Base-by-base conservation (phyloP, 2,329 filamentous ascomycete species). In the Ophiostoma fasciatum region DNA sequence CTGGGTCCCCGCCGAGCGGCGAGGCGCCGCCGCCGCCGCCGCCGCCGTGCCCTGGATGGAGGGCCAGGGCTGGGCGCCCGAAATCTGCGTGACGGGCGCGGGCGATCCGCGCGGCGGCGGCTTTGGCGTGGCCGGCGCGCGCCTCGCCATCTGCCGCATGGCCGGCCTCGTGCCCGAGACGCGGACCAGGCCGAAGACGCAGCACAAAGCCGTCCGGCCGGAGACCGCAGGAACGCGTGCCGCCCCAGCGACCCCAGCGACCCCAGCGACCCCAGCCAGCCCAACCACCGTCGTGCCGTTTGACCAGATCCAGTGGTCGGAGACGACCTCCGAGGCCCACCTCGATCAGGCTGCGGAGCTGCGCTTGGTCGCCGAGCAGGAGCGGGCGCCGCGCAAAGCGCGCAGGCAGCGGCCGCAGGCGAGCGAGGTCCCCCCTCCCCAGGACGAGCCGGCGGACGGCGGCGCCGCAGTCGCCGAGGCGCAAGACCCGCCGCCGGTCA, bases 81-180 rank as follows among this genome's bases (percentile, higher is more conserved):
- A 51, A 39, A 46, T 57, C 17, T 50, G 48, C 38, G 48, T 56
- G 20, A 57, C 55, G 2, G 51, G 51, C 9, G 55, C 54, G 4
- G 54, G 54, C 4, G 53, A 56, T 29, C 46, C 49, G 4, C 45
- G 42, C 33, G 44, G 44, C 14, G 48, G 46, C 1, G 51, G 49
- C 1, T 37, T 53, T 22, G 54, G 55, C 8, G 47, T 58, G 1
- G 48, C 49, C 5, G 54, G 53, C 5, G 50, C 50, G 27, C 44
- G 55, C 23, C 44, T 53, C 40, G 52, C 53, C 5, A 53, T 58
- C 19, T 50, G 49, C 21, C 48, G 48, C 33, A 45, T 57, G 45
- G 55, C 52, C 1, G 55, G 55, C 8, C 36, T 57, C 13, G 34
- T 53, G 8, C 36, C 48, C 26, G 48, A 49, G 33, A 40, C 13